Evolutionary conservation across 2,329 filamentous ascomycete species (phyloP), one percentile per base, ranked within the genome.

Genomic region (Penicillium aurantiogriseum): DNA sequence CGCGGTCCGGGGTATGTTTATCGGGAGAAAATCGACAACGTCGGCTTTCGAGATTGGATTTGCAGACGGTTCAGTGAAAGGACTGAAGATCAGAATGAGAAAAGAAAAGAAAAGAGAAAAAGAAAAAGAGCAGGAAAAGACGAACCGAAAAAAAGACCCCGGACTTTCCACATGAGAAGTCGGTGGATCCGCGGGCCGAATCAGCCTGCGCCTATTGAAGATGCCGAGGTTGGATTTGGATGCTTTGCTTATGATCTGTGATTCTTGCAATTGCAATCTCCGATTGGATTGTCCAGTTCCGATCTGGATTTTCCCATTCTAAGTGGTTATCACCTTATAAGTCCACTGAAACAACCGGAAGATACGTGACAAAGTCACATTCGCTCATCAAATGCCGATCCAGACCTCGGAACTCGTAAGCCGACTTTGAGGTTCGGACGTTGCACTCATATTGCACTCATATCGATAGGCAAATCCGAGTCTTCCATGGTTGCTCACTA

Each of bases 101-200:
- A 54, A 36, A 31, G 11, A 31, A 31, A 15, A 33, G 31, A 33
- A 13, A 31, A 31, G 4, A 40, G 39, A 43, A 58, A 58, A 51
- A 56, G 27, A 44, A 40, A 19, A 48, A 51, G 59, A 50, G 46
- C 43, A 50, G 44, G 43, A 40, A 19, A 23, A 21, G 33, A 10
- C 2, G 27, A 42, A 17, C 17, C 17, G 21, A 42, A 51, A 38
- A 54, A 53, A 56, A 59, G 58, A 54, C 49, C 60, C 58, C 64
- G 57, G 63, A 60, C 61, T 62, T 53, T 36, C 62, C 69, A 71
- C 69, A 71, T 71, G 54, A 70, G 69, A 60, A 61, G 58, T 56
- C 61, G 51, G 69, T 71, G 69, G 69, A 69, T 64, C 69, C 67
- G 60, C 66, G 60, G 63, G 57, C 64, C 65, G 60, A 70, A 67